Conservation (phyloP, 805 yeast species). For the Wickerhamiella kurtzmanii region DNA sequence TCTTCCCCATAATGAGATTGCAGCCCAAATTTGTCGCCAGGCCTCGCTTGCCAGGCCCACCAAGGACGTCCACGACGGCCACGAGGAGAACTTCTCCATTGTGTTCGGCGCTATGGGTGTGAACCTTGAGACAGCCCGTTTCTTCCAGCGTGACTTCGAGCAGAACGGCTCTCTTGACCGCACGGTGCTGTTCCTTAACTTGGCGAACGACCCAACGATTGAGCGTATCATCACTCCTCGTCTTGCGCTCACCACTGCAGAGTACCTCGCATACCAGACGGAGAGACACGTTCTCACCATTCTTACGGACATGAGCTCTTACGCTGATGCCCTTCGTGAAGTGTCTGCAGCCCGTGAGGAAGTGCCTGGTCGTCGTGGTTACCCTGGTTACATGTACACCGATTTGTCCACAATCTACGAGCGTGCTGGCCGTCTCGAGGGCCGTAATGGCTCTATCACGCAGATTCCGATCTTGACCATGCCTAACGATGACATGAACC, state of each 20-base stretch:
- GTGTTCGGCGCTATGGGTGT: conserved; percentile 99
- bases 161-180: conserved; percentile 98
- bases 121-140: conserved; percentile 93
- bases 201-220: conserved; percentile 98
- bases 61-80: conserved; percentile 98
- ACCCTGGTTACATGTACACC: conserved; percentile 99
- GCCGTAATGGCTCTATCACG: conserved; percentile 97
- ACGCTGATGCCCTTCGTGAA: conserved; percentile 98
- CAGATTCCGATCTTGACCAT: conserved; percentile 97
- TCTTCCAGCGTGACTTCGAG: conserved; percentile 98
- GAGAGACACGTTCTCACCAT: conserved; percentile 98
- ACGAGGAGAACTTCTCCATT: conserved; percentile 97
- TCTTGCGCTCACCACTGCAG: conserved; percentile 96
- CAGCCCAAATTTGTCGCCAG: conserved; percentile 99
- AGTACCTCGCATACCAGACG: conserved; percentile 95
- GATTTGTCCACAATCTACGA: conserved; percentile 98
- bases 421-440: conserved; percentile 99
- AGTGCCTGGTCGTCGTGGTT: conserved; percentile 99
- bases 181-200: conserved; percentile 88
- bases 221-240: conserved; percentile 99
- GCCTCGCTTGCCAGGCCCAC: conserved; percentile 99
- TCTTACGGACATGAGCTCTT: conserved; percentile 98
- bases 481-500: conserved; percentile 99
- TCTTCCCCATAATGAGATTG: conserved; percentile 98
- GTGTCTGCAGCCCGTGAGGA: conserved; percentile 99